Conservation (phyloP, 768 basidiomycete genomes). For the Macrolepiota fuliginosa region DNA sequence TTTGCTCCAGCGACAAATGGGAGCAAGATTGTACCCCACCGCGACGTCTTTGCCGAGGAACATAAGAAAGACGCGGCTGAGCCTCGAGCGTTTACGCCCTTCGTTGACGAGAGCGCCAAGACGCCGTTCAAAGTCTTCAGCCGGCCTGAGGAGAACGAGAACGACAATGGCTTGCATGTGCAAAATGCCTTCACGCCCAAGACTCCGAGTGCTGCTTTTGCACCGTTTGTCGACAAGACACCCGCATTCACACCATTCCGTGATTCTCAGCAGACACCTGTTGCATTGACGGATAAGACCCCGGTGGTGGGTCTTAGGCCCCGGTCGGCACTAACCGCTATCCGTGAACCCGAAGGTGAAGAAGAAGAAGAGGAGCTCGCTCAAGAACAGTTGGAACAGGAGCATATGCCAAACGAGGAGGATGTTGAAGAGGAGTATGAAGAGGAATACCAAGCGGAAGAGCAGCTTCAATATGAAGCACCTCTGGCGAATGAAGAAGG, state of each 20-base stretch:
- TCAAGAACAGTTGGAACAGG: slow-evolving; percentile 27
- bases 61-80: slow-evolving; percentile 40
- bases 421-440: slow-evolving; percentile 25
- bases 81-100: slow-evolving; percentile 33
- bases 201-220: slow-evolving; percentile 35
- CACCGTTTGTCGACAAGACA: slow-evolving; percentile 36
- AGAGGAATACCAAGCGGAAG: slow-evolving; percentile 25
- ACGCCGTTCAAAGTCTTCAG: slow-evolving; percentile 71
- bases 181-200: slow-evolving; percentile 45
- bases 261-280: slow-evolving; percentile 25
- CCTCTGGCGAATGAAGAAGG: slow-evolving; percentile 26
- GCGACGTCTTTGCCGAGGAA: slow-evolving; percentile 40
- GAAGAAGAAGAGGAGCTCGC: slow-evolving; percentile 25
- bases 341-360: slow-evolving; percentile 30
- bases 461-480: slow-evolving; percentile 29
- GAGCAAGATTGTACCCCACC: slow-evolving; percentile 36
- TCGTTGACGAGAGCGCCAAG: slow-evolving; percentile 40
- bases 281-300: slow-evolving; percentile 27
- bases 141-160: slow-evolving; percentile 56
- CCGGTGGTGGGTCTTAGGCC: not conserved
- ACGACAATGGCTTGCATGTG: slow-evolving; percentile 22
- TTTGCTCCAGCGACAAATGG: slow-evolving; percentile 57
- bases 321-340: not conserved
- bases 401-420: slow-evolving; percentile 20
- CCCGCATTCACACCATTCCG: slow-evolving; percentile 38